A percentile compares a stretch with the other conserved stretches of the same genome.
phyloP scores from a whole-genome alignment of 2,329 filamentous ascomycete species.

The Ophiostoma sp. region DNA sequence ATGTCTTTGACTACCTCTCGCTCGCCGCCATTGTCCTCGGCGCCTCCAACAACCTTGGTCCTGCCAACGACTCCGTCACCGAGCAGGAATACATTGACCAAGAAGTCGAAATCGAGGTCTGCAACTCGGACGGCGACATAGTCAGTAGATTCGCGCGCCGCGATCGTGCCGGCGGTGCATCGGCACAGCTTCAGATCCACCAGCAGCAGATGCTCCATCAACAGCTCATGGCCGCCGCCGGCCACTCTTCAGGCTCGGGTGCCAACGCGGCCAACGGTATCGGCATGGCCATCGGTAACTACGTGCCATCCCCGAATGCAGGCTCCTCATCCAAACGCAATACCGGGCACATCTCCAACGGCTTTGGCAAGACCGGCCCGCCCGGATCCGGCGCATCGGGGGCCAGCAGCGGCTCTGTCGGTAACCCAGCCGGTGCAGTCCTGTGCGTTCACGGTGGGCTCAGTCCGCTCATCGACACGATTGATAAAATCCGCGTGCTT shows the following conservation, averaged over 20 bases:
- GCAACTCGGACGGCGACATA: slow-evolving; percentile 75
- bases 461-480: slow-evolving; percentile 82
- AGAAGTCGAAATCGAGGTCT: slow-evolving; percentile 87
- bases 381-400: slow-evolving; percentile 75
- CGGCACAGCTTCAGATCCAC: slow-evolving; percentile 26
- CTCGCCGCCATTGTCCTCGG: slow-evolving; percentile 88
- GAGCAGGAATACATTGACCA: slow-evolving; percentile 52
- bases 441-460: slow-evolving; percentile 94
- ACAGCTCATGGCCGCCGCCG: slow-evolving; percentile 19
- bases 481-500: slow-evolving; percentile 91
- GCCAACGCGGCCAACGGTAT: neutral
- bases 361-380: slow-evolving; percentile 47
- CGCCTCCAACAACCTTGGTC: slow-evolving; percentile 60
- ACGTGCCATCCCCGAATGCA: slow-evolving; percentile 19
- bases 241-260: slow-evolving; percentile 9
- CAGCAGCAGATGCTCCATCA: slow-evolving; percentile 29
- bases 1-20: slow-evolving; percentile 95
- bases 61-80: slow-evolving; percentile 42
- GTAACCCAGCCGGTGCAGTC: slow-evolving; percentile 72
- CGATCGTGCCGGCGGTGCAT: slow-evolving; percentile 40
- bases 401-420: slow-evolving; percentile 56
- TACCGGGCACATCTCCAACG: neutral
- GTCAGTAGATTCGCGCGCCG: slow-evolving; percentile 58
- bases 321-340: slow-evolving; percentile 17
- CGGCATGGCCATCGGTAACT: slow-evolving; percentile 23